Evolutionary conservation across 2,329 filamentous ascomycete genomes (phyloP), one percentile per base, ranked within the genome.

Genomic region (Aspergillus sp.): DNA sequence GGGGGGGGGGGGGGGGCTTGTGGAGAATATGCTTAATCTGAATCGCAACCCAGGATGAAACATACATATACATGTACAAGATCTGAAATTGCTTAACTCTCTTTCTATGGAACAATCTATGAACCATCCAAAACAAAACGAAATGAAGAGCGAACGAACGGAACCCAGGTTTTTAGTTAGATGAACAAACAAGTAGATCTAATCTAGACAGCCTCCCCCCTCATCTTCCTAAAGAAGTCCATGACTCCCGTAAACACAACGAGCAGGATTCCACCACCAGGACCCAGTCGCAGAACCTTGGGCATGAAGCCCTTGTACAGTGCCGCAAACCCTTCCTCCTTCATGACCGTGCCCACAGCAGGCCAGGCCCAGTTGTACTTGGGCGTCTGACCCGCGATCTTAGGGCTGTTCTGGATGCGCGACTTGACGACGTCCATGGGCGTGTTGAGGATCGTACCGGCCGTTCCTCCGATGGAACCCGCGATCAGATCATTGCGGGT

Each of bases 281-380:
- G 89, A 60, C 88, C 86, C 63, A 89, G 74, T 78, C 90, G 81
- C 62, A 96, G 81, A 36, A 97, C 95, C 85, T 99, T 99, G 66
- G 95, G 95, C 62, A 95, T 71, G 83, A 99, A 99, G 15, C 95
- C 95, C 84, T 98, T 99, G 84, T 99, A 99, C 59, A 99, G 81
- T 39, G 95, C 95, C 48, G 77, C 78, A 73, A 96, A 93, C 5
- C 95, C 95, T 78, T 99, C 95, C 79, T 99, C 95, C 78, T 86
- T 91, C 78, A 91, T 87, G 59, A 99, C 91, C 7, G 90, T 95
- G 56, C 84, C 88, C 50, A 97, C 81, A 20, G 91, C 87, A 47
- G 91, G 90, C 85, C 88, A 96, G 32, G 95, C 95, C 95, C 95
- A 99, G 85, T 98, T 97, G 82, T 99, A 99, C 84, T 99, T 99